These are phyloP conservation scores for Ceratobasidium sp. DNA, from an alignment of 1,284 basidiomycete genomes.

Conservation along the genomic window DNA sequence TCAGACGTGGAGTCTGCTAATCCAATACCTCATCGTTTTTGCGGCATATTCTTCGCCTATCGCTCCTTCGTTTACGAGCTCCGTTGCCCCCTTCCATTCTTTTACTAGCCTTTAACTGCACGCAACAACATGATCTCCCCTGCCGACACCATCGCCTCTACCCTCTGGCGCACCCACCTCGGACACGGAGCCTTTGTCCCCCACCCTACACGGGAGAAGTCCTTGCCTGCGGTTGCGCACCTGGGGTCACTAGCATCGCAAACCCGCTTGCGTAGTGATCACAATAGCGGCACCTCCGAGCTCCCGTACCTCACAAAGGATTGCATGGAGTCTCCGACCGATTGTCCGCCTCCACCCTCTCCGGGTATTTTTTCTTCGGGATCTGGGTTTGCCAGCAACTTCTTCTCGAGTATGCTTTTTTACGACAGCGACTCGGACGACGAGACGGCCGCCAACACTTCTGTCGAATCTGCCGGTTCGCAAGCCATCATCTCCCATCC, in stretches of 20 bases:
- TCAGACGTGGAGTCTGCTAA: neutral
- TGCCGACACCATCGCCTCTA: conserved; percentile 9
- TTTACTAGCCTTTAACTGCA: neutral
- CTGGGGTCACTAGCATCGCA: neutral
- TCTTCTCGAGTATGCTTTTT: conserved; percentile 7
- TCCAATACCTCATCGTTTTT: conserved; percentile 4
- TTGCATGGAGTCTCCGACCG: neutral
- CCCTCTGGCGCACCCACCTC: conserved; percentile 15
- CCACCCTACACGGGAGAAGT: neutral
- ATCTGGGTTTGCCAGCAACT: neutral
- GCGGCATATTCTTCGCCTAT: neutral
- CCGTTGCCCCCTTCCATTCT: neutral
- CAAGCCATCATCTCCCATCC: neutral
- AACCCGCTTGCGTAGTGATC: neutral
- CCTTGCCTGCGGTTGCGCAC: neutral
- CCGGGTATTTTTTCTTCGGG: neutral
- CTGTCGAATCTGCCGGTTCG: neutral
- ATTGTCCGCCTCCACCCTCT: neutral
- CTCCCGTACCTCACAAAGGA: conserved; percentile 27
- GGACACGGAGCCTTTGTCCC: neutral
- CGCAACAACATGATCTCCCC: conserved; percentile 14
- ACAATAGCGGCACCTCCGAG: conserved; percentile 18
- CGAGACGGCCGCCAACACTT: neutral
- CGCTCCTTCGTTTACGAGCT: conserved; percentile 10
- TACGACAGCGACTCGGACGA: conserved; percentile 13